Evolutionary conservation across 2,329 filamentous ascomycete species (phyloP), one percentile per base, ranked within the genome.

Genomic region (Biscogniauxia sp.): DNA sequence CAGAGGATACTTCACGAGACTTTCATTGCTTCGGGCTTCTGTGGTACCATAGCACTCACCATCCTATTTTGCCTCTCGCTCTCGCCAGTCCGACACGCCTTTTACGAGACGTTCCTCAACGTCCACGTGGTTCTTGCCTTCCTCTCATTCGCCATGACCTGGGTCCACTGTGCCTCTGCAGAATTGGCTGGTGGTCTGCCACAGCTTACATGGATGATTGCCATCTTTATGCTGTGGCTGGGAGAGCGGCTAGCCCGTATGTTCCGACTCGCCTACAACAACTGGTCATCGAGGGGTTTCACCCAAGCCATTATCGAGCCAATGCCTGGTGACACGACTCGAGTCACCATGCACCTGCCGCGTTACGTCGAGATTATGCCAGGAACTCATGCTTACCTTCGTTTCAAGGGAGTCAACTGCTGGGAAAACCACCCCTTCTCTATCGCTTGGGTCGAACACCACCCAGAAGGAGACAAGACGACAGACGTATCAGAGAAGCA

Each of bases 41-140:
- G 88, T 25, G 88, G 83, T 53, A 83, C 80, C 1, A 73, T 84
- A 54, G 82, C 84, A 45, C 84, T 97, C 72, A 68, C 85, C 50
- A 73, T 90, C 52, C 80, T 98, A 53, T 71, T 90, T 57, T 70
- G 96, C 56, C 80, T 89, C 26, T 89, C 92, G 9, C 79, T 90
- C 57, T 94, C 92, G 2, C 89, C 93, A 0, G 73, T 99, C 56
- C 88, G 95, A 63, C 94, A 97, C 75, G 93, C 93, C 49, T 97
- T 97, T 74, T 99, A 99, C 79, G 95, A 99, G 78, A 96, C 92
- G 0, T 99, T 99, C 78, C 84, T 98, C 69, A 92, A 91, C 73
- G 77, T 89, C 28, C 95, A 98, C 77, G 93, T 96, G 68, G 75
- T 91, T 45, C 78, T 96, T 55, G 92, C 88, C 49, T 75, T 89